phyloP scores from a whole-genome alignment of 1,284 basidiomycete genomes.

The Blastosporella zonata region DNA sequence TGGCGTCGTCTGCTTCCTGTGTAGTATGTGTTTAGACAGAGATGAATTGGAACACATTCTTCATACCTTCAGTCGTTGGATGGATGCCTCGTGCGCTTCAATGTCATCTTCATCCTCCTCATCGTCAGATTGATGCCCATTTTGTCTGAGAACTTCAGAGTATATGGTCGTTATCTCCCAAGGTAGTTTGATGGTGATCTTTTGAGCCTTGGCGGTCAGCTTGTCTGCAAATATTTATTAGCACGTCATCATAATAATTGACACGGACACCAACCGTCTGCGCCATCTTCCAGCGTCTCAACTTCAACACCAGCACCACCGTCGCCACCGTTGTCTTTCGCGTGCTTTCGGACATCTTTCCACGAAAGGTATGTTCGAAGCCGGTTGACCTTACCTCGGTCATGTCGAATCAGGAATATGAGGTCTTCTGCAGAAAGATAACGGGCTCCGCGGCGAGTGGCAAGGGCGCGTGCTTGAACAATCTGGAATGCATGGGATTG shows the following conservation, averaged over 20 bases:
- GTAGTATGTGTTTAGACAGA: neutral
- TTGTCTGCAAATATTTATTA: slow-evolving; percentile 54
- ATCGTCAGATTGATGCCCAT: slow-evolving; percentile 79
- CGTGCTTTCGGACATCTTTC: slow-evolving; percentile 97
- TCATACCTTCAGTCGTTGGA: slow-evolving; percentile 75
- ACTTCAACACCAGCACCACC: slow-evolving; percentile 79
- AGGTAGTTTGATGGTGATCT: slow-evolving; percentile 92
- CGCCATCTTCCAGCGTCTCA: slow-evolving; percentile 74
- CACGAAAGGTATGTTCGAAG: slow-evolving; percentile 94
- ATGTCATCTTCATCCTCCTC: slow-evolving; percentile 96
- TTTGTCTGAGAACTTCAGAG: slow-evolving; percentile 74
- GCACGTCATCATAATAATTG: neutral
- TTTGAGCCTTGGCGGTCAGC: slow-evolving; percentile 80
- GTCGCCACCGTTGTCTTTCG: slow-evolving; percentile 83
- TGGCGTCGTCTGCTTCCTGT: slow-evolving; percentile 93
- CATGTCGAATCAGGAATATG: slow-evolving; percentile 94
- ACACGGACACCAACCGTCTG: slow-evolving; percentile 50
- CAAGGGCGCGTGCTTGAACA: slow-evolving; percentile 84
- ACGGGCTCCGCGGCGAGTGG: slow-evolving; percentile 79
- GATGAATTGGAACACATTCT: slow-evolving; percentile 12
- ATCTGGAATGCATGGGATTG: slow-evolving; percentile 51
- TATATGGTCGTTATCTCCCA: slow-evolving; percentile 96
- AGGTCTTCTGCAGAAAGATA: slow-evolving; percentile 92
- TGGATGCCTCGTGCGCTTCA: slow-evolving; percentile 93
- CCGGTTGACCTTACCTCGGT: slow-evolving; percentile 92